A percentile compares a stretch with the other conserved stretches of the same genome.
These are phyloP conservation scores for Ajuga chamaepitys DNA, from an alignment of 257 asterid species.

Conservation along the genomic window DNA sequence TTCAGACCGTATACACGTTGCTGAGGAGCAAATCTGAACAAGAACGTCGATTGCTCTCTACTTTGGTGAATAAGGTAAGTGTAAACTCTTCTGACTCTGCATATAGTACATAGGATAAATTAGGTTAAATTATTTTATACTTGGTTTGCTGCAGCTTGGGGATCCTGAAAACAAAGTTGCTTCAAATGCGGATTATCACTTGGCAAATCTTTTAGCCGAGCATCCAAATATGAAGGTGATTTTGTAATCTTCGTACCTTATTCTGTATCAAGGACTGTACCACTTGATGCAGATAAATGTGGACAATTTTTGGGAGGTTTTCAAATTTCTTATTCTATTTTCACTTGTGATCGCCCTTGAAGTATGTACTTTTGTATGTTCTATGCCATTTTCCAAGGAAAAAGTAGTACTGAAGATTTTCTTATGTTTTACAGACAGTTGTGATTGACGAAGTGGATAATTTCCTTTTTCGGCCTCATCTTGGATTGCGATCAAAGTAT, in stretches of 20 bases:
- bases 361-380: not conserved
- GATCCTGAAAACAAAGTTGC: constrained; percentile 97
- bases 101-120: not conserved
- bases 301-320: not conserved
- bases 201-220: constrained; percentile 75
- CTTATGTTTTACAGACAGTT: constrained; percentile 57
- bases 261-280: not conserved
- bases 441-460: constrained; percentile 93
- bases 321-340: not conserved
- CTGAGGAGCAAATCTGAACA: constrained; percentile 91
- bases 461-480: constrained; percentile 90
- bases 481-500: constrained; percentile 80
- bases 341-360: not conserved
- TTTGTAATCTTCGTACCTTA: not conserved
- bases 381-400: not conserved
- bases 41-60: constrained; percentile 78
- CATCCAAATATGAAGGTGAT: constrained; percentile 98
- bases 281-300: not conserved
- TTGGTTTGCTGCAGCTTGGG: constrained; percentile 62
- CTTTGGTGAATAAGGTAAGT: constrained; percentile 82
- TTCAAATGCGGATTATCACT: constrained; percentile 91
- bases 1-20: constrained; percentile 64
- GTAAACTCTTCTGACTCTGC: not conserved
- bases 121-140: constrained; percentile 4
- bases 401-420: not conserved